Base-by-base conservation (phyloP, 805 yeast genomes). In the Barnettozyma sucrosica region DNA sequence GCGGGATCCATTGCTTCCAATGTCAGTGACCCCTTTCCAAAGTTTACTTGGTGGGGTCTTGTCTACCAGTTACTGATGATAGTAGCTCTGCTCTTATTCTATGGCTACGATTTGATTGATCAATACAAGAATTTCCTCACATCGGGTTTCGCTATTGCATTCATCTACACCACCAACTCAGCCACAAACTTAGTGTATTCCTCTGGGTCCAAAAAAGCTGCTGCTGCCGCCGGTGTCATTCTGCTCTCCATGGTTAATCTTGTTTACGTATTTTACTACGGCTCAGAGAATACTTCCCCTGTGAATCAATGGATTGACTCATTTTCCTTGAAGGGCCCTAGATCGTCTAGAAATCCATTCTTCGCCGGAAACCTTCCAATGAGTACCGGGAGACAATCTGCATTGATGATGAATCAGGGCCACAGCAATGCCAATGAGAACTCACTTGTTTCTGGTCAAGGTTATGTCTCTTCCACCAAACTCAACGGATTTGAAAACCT, bases 11-110 rank as follows among this genome's bases (percentile, higher is more conserved):
- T 86, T 18, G 81, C 85, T 1, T 63, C 80, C 7, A 72, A 71
- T 16, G 18, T 52, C 5, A 46, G 62, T 16, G 64, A 66, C 14
- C 54, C 66, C 6, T 88, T 84, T 61, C 97, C 97, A 1, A 78
- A 80, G 54, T 85, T 92, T 66, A 79, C 93, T 4, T 92, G 99
- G 99, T 93, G 99, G 99, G 96, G 95, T 1, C 65, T 93, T 6
- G 90, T 85, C 2, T 93, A 80, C 61, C 82, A 92, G 66, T 69
- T 89, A 19, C 52, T 87, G 26, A 55, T 88, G 37, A 73, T 85
- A 19, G 55, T 79, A 5, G 63, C 72, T 19, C 72, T 77, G 50
- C 73, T 75, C 37, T 56, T 72, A 47, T 70, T 80, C 53, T 88
- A 77, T 66, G 74, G 80, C 63, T 68, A 67, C 58, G 83, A 85